Percentiles rank a stretch among this genome's conserved stretches.
phyloP scores from a whole-genome alignment of 2,329 filamentous ascomycete genomes.

The Alternaria arbusti region DNA sequence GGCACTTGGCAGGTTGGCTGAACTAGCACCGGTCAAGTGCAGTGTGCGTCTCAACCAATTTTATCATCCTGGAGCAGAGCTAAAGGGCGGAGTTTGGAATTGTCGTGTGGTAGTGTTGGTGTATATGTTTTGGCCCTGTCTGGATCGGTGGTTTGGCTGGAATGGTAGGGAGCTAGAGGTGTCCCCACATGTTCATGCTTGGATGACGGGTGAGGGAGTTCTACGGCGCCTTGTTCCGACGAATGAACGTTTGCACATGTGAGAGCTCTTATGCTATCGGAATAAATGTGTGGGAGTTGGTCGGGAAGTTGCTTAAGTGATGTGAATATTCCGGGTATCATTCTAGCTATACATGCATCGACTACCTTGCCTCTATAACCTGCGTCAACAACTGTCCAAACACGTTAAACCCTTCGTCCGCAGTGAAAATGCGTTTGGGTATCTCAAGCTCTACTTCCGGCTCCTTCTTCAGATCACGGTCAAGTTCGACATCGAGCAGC shows the following conservation, averaged over 20 bases:
- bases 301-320: neutral
- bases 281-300: neutral
- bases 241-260: neutral
- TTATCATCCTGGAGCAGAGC: neutral
- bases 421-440: conserved; percentile 77
- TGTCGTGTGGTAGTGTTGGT: neutral
- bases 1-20: neutral
- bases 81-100: neutral
- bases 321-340: conserved; percentile 4
- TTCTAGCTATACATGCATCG: neutral
- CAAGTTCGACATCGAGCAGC: conserved; percentile 84
- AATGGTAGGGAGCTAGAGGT: neutral
- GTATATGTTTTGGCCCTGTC: neutral
- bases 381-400: conserved; percentile 42
- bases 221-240: neutral
- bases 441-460: conserved; percentile 95
- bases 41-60: neutral
- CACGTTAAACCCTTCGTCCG: conserved; percentile 40
- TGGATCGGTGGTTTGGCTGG: neutral
- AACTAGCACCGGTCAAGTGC: neutral
- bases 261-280: neutral
- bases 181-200: neutral
- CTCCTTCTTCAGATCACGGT: conserved; percentile 81
- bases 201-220: neutral
- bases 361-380: conserved; percentile 37